These are phyloP conservation scores for Penicillium sp. DNA, from an alignment of 2,329 filamentous ascomycete genomes.

Conservation along the genomic window DNA sequence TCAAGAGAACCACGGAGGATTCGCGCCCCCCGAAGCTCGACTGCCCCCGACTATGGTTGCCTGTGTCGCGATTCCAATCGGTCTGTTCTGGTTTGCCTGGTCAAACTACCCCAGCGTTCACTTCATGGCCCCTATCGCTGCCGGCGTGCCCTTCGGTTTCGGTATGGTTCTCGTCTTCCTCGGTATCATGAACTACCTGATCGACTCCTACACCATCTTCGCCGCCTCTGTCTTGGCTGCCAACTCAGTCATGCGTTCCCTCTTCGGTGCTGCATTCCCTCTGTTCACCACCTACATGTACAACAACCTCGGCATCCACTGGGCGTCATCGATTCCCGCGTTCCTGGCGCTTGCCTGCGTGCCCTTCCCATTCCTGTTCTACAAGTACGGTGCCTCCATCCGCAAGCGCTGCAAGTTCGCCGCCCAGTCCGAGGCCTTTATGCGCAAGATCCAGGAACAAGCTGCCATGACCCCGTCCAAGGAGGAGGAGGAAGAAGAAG, in stretches of 20 bases:
- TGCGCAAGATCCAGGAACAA: conserved; percentile 39
- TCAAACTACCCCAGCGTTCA: conserved; percentile 32
- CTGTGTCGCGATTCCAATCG: conserved; percentile 28
- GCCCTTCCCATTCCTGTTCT: conserved; percentile 32
- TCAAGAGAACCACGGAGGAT: conserved; percentile 22
- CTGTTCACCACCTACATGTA: conserved; percentile 33
- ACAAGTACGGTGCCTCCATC: conserved; percentile 29
- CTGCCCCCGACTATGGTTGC: conserved; percentile 32
- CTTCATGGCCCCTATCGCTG: conserved; percentile 28
- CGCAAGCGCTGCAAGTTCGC: conserved; percentile 29
- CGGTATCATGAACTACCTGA: conserved; percentile 32
- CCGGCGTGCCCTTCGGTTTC: conserved; percentile 30
- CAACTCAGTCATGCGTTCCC: conserved; percentile 29
- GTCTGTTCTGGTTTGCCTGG: conserved; percentile 39
- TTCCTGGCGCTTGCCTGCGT: conserved; percentile 30
- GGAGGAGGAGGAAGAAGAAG: conserved; percentile 1
- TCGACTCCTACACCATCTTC: conserved; percentile 32
- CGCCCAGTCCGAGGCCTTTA: conserved; percentile 38
- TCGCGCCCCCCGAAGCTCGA: conserved; percentile 32
- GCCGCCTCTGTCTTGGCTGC: conserved; percentile 30
- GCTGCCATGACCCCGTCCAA: conserved; percentile 11
- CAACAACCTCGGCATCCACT: conserved; percentile 29
- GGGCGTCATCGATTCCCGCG: conserved; percentile 29
- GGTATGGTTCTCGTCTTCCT: conserved; percentile 31
- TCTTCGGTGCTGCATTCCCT: conserved; percentile 31